Evolutionary conservation across 306 rosid genomes (phyloP).

Genomic region (Quercus suber): DNA sequence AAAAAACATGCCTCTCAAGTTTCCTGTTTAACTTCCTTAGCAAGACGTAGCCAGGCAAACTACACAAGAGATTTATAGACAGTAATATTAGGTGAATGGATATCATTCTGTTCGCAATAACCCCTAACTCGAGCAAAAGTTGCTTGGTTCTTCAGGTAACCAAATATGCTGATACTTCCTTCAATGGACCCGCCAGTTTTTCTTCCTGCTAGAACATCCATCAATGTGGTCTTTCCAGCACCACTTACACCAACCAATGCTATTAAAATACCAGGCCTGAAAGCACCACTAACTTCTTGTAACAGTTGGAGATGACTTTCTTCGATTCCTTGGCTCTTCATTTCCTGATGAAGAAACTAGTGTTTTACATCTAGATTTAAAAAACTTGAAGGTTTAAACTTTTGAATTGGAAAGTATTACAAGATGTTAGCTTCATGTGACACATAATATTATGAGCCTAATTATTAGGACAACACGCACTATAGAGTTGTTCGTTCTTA

Average conservation of each 20-base stretch:
- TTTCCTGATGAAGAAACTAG: slow-evolving; percentile 32
- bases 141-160: slow-evolving; percentile 50
- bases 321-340: slow-evolving; percentile 35
- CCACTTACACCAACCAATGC: slow-evolving; percentile 59
- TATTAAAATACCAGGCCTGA: slow-evolving; percentile 48
- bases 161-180: slow-evolving; percentile 49
- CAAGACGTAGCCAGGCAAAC: slow-evolving; percentile 49
- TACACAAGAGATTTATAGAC: slow-evolving; percentile 46
- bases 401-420: neutral
- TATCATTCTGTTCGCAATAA: slow-evolving; percentile 56
- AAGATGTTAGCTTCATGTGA: neutral
- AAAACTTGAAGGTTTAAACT: neutral
- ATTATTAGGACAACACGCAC: neutral
- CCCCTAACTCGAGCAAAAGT: slow-evolving; percentile 49
- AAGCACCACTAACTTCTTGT: slow-evolving; percentile 45
- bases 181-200: slow-evolving; percentile 49
- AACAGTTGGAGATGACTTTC: slow-evolving; percentile 38
- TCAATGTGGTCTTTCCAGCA: slow-evolving; percentile 59
- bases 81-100: slow-evolving; percentile 45
- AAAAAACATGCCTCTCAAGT: slow-evolving; percentile 30
- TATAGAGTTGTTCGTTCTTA: neutral
- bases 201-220: slow-evolving; percentile 57
- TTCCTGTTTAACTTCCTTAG: slow-evolving; percentile 36
- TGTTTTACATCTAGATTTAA: neutral
- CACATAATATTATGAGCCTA: neutral